Percentiles rank a stretch among this genome's conserved stretches.
phyloP scores from a whole-genome alignment of 805 yeast species.

The Starmerella vitae region DNA sequence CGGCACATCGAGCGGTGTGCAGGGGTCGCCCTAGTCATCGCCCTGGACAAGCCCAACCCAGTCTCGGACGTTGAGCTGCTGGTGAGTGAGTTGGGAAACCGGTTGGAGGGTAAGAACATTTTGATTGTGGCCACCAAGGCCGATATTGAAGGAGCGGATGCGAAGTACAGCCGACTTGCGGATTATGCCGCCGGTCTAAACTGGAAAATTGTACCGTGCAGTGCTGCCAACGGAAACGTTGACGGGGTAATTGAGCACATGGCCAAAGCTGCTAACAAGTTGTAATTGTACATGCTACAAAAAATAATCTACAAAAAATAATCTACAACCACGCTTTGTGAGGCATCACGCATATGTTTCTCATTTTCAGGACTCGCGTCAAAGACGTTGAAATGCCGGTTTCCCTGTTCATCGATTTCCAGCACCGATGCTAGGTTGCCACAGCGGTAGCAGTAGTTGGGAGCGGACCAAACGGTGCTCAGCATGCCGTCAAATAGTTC shows the following conservation, averaged over 20 bases:
- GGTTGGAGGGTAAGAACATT: constrained; percentile 47
- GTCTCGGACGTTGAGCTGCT: constrained; percentile 48
- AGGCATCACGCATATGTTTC: constrained; percentile 28
- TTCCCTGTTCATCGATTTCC: constrained; percentile 61
- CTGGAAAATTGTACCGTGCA: constrained; percentile 74
- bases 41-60: constrained; percentile 56
- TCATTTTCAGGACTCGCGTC: constrained; percentile 95
- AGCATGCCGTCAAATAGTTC: constrained; percentile 81
- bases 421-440: constrained; percentile 97
- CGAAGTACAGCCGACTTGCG: constrained; percentile 35
- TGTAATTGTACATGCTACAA: no score
- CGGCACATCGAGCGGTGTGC: constrained; percentile 86
- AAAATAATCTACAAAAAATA: constrained; percentile 19
- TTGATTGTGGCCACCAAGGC: constrained; percentile 91
- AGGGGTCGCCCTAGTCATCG: constrained; percentile 76
- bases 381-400: constrained; percentile 72
- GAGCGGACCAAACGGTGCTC: constrained; percentile 97
- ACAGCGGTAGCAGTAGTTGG: constrained; percentile 92
- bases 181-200: constrained; percentile 17
- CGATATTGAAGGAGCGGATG: constrained; percentile 47
- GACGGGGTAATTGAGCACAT: constrained; percentile 56
- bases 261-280: constrained; percentile 30
- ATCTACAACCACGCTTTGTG: constrained; percentile 21
- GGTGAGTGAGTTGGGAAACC: constrained; percentile 56
- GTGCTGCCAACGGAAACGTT: constrained; percentile 66